Conservation (phyloP, 2,329 filamentous ascomycete genomes). For the Neofusicoccum parvum region DNA sequence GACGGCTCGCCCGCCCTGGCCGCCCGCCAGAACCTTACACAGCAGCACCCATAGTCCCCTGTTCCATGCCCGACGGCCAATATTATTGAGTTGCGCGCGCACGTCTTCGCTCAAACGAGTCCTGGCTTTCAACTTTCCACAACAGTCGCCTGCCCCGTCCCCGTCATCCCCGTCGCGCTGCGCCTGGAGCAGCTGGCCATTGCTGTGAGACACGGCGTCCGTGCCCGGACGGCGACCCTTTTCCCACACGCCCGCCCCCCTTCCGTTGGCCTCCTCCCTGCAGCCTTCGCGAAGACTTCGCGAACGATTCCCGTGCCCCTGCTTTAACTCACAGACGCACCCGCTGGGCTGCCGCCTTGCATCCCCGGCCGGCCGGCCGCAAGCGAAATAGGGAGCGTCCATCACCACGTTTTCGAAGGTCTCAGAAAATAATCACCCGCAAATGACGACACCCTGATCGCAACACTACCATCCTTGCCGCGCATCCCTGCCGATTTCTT, state of each 20-base stretch:
- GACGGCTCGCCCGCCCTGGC: slow-evolving; percentile 4
- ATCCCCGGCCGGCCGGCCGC: slow-evolving; percentile 17
- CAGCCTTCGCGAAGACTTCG: slow-evolving; percentile 16
- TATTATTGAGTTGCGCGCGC: slow-evolving; percentile 18
- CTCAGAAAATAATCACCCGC: neutral
- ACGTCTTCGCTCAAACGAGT: slow-evolving; percentile 14
- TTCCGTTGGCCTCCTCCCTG: slow-evolving; percentile 2
- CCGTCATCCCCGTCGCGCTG: slow-evolving; percentile 13
- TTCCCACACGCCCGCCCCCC: neutral
- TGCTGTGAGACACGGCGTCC: slow-evolving; percentile 16
- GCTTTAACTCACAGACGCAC: slow-evolving; percentile 3
- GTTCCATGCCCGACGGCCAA: neutral
- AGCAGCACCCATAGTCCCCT: neutral
- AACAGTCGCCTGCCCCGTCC: slow-evolving; percentile 8
- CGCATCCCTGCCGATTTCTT: slow-evolving; percentile 13
- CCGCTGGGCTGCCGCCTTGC: neutral
- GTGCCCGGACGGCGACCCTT: slow-evolving; percentile 10
- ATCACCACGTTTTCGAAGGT: slow-evolving; percentile 13
- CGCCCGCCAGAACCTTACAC: slow-evolving; percentile 1
- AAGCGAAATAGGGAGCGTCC: slow-evolving; percentile 17
- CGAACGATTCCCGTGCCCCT: slow-evolving; percentile 12
- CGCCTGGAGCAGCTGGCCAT: slow-evolving; percentile 9
- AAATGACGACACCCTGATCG: slow-evolving; percentile 17
- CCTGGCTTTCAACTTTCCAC: slow-evolving; percentile 16
- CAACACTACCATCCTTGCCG: slow-evolving; percentile 11